Percentiles rank a stretch among this genome's conserved stretches.
Evolutionary conservation across 345 rosid species (phyloP).

Genomic region (Pugionium dolabratum): DNA sequence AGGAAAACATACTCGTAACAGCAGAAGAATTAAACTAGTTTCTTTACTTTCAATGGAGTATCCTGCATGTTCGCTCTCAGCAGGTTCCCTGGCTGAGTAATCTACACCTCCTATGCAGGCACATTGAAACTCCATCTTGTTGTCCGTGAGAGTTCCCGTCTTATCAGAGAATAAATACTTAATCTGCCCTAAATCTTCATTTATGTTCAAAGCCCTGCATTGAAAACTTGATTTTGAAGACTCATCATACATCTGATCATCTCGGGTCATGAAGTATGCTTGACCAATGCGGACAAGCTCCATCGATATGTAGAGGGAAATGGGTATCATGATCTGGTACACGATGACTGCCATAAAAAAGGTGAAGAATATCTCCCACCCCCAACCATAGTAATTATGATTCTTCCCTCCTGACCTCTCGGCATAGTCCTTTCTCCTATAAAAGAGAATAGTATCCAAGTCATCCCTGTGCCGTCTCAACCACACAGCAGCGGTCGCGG

Average conservation of each 20-base stretch:
- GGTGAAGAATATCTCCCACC: constrained; percentile 80
- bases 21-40: constrained; percentile 12
- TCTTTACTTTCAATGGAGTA: constrained; percentile 62
- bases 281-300: constrained; percentile 99
- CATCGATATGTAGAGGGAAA: constrained; percentile 98
- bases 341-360: constrained; percentile 96
- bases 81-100: constrained; percentile 59
- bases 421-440: constrained; percentile 61
- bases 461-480: constrained; percentile 62
- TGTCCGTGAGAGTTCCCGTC: constrained; percentile 98
- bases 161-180: constrained; percentile 97
- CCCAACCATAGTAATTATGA: constrained; percentile 90
- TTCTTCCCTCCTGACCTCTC: constrained; percentile 40
- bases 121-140: constrained; percentile 98
- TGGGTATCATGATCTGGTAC: constrained; percentile 99
- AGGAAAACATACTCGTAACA: constrained; percentile 32
- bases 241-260: constrained; percentile 73
- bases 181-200: constrained; percentile 97
- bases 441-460: constrained; percentile 67
- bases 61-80: constrained; percentile 46
- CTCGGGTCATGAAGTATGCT: constrained; percentile 93
- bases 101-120: constrained; percentile 92
- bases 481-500: constrained; percentile 78
- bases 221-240: constrained; percentile 77
- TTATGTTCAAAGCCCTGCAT: constrained; percentile 94